Evolutionary conservation across 768 basidiomycete genomes (phyloP).

Genomic region (Boletus rex-veris): DNA sequence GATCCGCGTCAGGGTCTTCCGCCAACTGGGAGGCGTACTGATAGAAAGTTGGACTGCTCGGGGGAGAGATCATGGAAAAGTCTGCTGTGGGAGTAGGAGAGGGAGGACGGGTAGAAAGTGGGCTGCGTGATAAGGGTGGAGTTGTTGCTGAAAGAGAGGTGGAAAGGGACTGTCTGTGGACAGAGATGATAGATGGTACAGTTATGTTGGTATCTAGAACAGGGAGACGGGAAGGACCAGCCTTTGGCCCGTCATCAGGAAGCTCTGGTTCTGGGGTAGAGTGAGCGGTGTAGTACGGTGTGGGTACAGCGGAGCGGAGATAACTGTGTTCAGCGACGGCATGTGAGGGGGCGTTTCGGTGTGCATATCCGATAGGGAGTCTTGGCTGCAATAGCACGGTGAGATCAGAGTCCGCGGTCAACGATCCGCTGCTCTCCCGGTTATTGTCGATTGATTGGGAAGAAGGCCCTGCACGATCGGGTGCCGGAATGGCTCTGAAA

Average conservation of each 20-base stretch:
- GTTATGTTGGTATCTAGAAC: conserved; percentile 18
- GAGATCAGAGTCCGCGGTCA: conserved; percentile 21
- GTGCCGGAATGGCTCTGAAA: conserved; percentile 1
- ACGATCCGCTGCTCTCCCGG: conserved; percentile 12
- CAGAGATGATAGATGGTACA: not conserved
- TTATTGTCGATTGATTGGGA: not conserved
- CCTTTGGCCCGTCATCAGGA: conserved; percentile 13
- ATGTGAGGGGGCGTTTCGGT: conserved; percentile 7
- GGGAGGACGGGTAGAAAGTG: conserved; percentile 32
- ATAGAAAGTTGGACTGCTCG: conserved; percentile 33
- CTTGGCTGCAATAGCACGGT: conserved; percentile 12
- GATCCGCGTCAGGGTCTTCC: conserved; percentile 13
- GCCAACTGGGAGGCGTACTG: conserved; percentile 31
- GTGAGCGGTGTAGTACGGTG: conserved; percentile 33
- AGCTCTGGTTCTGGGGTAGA: conserved; percentile 29
- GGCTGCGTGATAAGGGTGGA: conserved; percentile 18
- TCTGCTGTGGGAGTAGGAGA: conserved; percentile 46
- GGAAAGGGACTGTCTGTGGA: conserved; percentile 22
- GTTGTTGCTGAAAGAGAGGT: conserved; percentile 25
- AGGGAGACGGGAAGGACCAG: conserved; percentile 29
- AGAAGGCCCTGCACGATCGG: conserved; percentile 4
- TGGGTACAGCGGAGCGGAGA: conserved; percentile 21
- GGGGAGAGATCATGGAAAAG: conserved; percentile 45
- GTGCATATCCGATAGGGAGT: conserved; percentile 11
- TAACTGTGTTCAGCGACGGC: conserved; percentile 14